Evolutionary conservation across 169 alveolate species (phyloP), one percentile per base, ranked within the genome.

Genomic region (Plasmodium falciparum): DNA sequence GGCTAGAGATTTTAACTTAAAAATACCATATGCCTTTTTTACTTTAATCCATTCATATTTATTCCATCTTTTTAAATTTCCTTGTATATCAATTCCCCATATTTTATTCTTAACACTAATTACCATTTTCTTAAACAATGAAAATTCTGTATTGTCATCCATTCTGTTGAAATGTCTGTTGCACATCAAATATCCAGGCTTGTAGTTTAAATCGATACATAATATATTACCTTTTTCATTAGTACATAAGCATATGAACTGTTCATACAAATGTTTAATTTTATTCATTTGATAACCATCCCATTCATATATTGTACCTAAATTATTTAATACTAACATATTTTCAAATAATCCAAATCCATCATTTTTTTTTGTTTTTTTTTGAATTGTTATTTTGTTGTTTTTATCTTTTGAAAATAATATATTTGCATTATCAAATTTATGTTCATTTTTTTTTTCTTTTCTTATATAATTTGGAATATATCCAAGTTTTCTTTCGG

Each of bases 61-160:
- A 22, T 83, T 17, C 91, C 91, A 83, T 83, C 70, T 83, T 69
- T 54, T 72, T 56, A 83, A 83, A 33, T 83, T 83, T 2, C 91
- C 91, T 33, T 73, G 26, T 26, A 83, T 61, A 61, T 83, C 56
- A 52, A 83, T 67, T 15, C 85, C 91, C 91, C 91, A 83, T n/a
- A 83, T 83, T 56, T 83, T 66, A 49, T 83, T 83, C 50, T 72
- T 83, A 13, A n/a, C 13, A 69, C 73, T 70, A 54, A 69, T 69
- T 12, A 62, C 74, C 11, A 83, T 83, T 83, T 83, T 67, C 15
- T 58, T 26, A 56, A 83, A 67, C 26, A 52, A 56, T 47, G 22
- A 29, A 13, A 20, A 12, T 69, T 70, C 91, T 45, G 11, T 54
- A 12, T 39, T 61, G 22, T 80, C 43, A n/a, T 83, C 91, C 58